These are phyloP conservation scores for Neoboletus subvelutipes DNA, from an alignment of 768 basidiomycete species.

Conservation along the genomic window DNA sequence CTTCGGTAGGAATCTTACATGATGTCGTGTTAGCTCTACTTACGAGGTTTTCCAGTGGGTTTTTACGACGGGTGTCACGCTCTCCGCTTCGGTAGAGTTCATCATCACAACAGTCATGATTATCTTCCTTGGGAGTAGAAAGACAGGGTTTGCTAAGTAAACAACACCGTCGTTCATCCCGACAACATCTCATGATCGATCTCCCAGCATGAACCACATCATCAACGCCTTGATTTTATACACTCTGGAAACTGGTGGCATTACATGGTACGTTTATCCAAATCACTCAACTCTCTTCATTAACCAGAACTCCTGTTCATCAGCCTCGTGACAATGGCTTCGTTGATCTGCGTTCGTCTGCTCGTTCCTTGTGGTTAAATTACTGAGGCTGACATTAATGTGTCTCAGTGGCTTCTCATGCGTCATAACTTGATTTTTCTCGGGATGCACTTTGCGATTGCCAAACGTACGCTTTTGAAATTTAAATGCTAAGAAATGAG, in stretches of 20 bases:
- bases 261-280: conserved; percentile 39
- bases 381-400: neutral
- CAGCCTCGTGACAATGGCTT: conserved; percentile 34
- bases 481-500: too few species aligned
- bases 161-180: accelerated
- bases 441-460: conserved; percentile 36
- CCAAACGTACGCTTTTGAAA: conserved; percentile 25
- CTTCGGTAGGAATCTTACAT: conserved; percentile 15
- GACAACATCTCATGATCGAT: neutral
- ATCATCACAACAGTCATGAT: conserved; percentile 34
- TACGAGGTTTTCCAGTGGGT: conserved; percentile 25
- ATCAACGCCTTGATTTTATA: conserved; percentile 52
- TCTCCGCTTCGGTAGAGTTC: conserved; percentile 34
- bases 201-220: conserved; percentile 44
- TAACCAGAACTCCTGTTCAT: neutral
- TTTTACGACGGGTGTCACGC: conserved; percentile 31
- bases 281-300: neutral
- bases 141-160: conserved; percentile 32
- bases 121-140: conserved; percentile 33
- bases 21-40: neutral
- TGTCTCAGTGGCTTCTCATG: conserved; percentile 31
- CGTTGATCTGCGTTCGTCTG: conserved; percentile 32
- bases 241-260: conserved; percentile 50
- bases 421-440: conserved; percentile 37
- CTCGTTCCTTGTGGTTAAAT: neutral